phyloP scores from a whole-genome alignment of 148 eudicot species.

The Beta vulgaris region DNA sequence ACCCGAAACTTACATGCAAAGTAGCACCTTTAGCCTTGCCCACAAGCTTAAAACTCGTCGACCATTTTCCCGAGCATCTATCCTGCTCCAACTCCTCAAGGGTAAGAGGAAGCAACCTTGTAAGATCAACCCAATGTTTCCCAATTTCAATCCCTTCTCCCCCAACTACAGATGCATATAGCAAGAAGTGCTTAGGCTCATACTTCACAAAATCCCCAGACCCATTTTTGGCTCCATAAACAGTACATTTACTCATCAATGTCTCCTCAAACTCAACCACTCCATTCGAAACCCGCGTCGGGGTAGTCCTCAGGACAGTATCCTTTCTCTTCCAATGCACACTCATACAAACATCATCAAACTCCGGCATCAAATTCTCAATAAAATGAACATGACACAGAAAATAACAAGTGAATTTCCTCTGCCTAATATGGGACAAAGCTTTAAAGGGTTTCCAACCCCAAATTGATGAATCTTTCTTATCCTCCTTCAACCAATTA shows the following conservation, averaged over 20 bases:
- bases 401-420: slow-evolving; percentile 53
- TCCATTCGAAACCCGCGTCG: slow-evolving; percentile 44
- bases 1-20: slow-evolving; percentile 75
- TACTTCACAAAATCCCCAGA: slow-evolving; percentile 58
- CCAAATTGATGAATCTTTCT: slow-evolving; percentile 48
- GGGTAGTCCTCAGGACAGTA: slow-evolving; percentile 38
- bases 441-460: slow-evolving; percentile 71
- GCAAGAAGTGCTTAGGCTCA: slow-evolving; percentile 64
- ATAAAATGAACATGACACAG: slow-evolving; percentile 68
- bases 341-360: slow-evolving; percentile 40
- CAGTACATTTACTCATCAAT: slow-evolving; percentile 51
- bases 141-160: slow-evolving; percentile 54
- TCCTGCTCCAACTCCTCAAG: slow-evolving; percentile 69
- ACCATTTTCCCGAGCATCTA: slow-evolving; percentile 71
- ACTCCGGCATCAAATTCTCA: slow-evolving; percentile 52
- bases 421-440: slow-evolving; percentile 45
- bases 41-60: slow-evolving; percentile 67
- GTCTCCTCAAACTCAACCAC: slow-evolving; percentile 69
- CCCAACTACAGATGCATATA: slow-evolving; percentile 49
- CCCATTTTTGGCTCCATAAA: slow-evolving; percentile 56
- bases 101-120: slow-evolving; percentile 83
- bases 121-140: slow-evolving; percentile 75
- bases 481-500: slow-evolving; percentile 36
- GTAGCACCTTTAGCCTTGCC: slow-evolving; percentile 73
- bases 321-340: slow-evolving; percentile 66